phyloP scores from a whole-genome alignment of 1,284 basidiomycete genomes.

The Porodaedalea pini region DNA sequence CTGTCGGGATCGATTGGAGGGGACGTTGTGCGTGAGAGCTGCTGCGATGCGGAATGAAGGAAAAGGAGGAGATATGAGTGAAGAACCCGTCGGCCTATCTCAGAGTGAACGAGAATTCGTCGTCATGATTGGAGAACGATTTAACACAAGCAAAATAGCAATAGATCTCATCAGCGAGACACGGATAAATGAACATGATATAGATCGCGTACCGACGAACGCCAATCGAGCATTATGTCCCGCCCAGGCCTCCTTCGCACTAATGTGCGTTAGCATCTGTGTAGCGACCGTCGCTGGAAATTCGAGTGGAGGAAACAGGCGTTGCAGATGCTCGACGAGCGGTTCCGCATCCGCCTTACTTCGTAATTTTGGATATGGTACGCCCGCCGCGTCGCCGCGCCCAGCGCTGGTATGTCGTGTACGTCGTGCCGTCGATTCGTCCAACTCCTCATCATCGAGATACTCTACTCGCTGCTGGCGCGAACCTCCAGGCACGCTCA shows the following conservation, averaged over 20 bases:
- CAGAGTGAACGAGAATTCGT: too few relatives aligned
- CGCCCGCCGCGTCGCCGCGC: neutral
- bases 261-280: conserved; percentile 71
- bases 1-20: conserved; percentile 37
- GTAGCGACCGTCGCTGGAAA: conserved; percentile 67
- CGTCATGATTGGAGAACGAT: neutral
- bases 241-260: conserved; percentile 56
- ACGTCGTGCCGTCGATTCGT: neutral
- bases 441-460: conserved; percentile 10
- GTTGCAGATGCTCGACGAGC: conserved; percentile 54
- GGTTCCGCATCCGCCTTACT: conserved; percentile 21
- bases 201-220: conserved; percentile 58
- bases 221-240: conserved; percentile 68
- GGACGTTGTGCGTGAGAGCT: conserved; percentile 18
- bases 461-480: neutral
- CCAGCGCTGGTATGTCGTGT: neutral
- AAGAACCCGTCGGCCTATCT: conserved; percentile 70
- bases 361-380: conserved; percentile 13
- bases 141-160: neutral
- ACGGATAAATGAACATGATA: neutral
- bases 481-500: neutral
- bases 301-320: conserved; percentile 58
- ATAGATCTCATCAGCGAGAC: neutral
- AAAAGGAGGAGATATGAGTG: conserved; percentile 70
- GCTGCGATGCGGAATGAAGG: conserved; percentile 49